Conservation (phyloP, 192 early-diverging fungal species). For the Coemansia sp. region DNA sequence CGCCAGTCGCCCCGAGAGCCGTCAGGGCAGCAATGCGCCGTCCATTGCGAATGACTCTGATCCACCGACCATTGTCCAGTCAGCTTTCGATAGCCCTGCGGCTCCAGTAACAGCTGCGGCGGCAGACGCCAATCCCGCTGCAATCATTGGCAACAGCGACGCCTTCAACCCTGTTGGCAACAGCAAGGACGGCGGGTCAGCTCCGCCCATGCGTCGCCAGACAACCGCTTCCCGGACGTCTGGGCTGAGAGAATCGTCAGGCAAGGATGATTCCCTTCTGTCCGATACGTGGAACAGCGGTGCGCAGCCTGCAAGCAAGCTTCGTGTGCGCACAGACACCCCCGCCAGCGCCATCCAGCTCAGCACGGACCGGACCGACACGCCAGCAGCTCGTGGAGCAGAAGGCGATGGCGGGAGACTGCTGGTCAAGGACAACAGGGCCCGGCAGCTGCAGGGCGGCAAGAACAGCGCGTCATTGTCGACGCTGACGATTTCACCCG, state of each 20-base stretch:
- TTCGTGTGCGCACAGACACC: conserved; percentile 28
- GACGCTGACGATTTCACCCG: neutral
- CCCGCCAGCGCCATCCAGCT: neutral
- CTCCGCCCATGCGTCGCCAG: conserved; percentile 1
- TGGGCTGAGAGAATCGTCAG: conserved; percentile 7
- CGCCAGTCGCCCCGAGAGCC: conserved; percentile 43
- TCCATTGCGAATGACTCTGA: conserved; percentile 26
- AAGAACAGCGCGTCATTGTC: neutral
- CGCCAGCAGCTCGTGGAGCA: neutral
- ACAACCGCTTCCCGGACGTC: neutral
- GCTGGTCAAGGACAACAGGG: neutral
- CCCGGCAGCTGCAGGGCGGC: neutral
- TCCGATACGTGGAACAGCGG: conserved; percentile 12
- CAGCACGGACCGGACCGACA: neutral
- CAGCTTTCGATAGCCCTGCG: neutral
- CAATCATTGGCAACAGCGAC: neutral
- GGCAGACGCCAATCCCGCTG: neutral
- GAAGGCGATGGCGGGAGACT: neutral
- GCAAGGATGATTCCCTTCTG: neutral
- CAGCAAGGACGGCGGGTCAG: neutral
- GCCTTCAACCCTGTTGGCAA: neutral
- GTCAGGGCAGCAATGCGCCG: conserved; percentile 46
- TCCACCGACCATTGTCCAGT: neutral
- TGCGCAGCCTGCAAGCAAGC: conserved; percentile 30
- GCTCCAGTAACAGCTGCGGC: neutral